A percentile compares a stretch with the other conserved stretches of the same genome.
Evolutionary conservation across 1,284 basidiomycete species (phyloP).

Genomic region (Tremellales sp.): DNA sequence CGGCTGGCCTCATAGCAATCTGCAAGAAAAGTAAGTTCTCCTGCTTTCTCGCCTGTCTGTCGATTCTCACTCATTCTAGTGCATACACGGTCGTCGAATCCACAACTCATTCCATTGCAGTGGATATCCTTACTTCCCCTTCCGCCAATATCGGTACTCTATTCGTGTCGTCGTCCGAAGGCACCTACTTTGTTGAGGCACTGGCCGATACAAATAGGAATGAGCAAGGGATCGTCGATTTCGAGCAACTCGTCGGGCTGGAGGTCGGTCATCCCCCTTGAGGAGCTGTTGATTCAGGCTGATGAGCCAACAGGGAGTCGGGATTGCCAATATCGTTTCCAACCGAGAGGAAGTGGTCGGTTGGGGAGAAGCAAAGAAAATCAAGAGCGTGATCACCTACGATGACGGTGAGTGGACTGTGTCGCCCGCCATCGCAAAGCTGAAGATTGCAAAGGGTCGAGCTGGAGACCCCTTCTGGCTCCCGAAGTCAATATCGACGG

Average conservation of each 20-base stretch:
- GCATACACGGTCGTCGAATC: conserved; percentile 95
- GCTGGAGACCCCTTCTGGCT: conserved; percentile 68
- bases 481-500: conserved; percentile 63
- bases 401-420: conserved; percentile 75
- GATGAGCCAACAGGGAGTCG: conserved; percentile 59
- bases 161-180: conserved; percentile 91
- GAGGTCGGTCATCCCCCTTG: conserved; percentile 51
- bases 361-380: conserved; percentile 59
- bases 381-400: conserved; percentile 79
- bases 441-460: conserved; percentile 55
- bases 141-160: conserved; percentile 74
- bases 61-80: conserved; percentile 49
- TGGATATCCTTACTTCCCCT: conserved; percentile 83
- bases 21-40: conserved; percentile 23
- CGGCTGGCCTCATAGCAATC: conserved; percentile 6
- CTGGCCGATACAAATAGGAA: conserved; percentile 89
- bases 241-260: conserved; percentile 84
- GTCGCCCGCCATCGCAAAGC: neutral
- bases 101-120: conserved; percentile 84
- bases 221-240: conserved; percentile 83
- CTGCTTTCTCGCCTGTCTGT: neutral
- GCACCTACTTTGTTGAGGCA: conserved; percentile 90
- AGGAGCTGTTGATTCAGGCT: too few relatives aligned
- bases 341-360: conserved; percentile 79
- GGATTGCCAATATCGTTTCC: conserved; percentile 78